These are phyloP conservation scores for Leptodermis oblonga DNA, from an alignment of 257 asterid species.

Conservation along the genomic window DNA sequence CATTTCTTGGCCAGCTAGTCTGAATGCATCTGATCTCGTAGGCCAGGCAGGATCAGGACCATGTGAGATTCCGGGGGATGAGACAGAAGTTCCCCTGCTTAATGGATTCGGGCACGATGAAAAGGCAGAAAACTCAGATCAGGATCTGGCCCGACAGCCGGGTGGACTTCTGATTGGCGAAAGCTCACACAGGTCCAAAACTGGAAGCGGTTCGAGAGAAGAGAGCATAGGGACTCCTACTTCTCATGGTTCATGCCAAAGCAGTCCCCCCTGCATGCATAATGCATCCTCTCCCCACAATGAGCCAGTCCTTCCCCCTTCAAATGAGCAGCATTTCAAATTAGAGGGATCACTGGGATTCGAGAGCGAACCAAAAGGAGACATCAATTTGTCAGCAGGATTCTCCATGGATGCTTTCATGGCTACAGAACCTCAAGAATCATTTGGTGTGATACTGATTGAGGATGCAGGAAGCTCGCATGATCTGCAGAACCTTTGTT, in stretches of 20 bases:
- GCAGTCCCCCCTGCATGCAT: conserved; percentile 47
- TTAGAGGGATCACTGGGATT: too few relatives aligned
- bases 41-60: too few relatives aligned
- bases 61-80: conserved; percentile 47
- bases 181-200: conserved; percentile 46
- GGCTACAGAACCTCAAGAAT: conserved; percentile 33
- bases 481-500: conserved; percentile 61
- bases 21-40: too few relatives aligned
- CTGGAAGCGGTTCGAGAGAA: conserved; percentile 71
- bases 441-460: conserved; percentile 54
- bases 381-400: conserved; percentile 36
- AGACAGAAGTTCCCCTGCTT: conserved; percentile 27
- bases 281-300: conserved; percentile 45
- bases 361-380: too few relatives aligned
- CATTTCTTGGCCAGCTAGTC: conserved; percentile 57
- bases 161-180: conserved; percentile 29
- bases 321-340: conserved; percentile 31
- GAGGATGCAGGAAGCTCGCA: conserved; percentile 88
- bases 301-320: conserved; percentile 43
- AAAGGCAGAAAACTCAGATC: conserved; percentile 30
- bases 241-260: conserved; percentile 77
- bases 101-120: conserved; percentile 32
- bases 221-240: conserved; percentile 75
- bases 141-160: too few relatives aligned
- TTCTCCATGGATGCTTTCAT: conserved; percentile 37